phyloP scores from a whole-genome alignment of 306 rosid genomes.

The Prunus persica region Prunus_persica_NCBIv2 NC_034016.1:5347001-5347500 shows the following conservation, averaged over 20 bases:
- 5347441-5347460: slow-evolving; percentile 6
- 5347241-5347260: background rate
- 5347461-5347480: background rate
- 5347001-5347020: background rate
- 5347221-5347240: slow-evolving; percentile 13
- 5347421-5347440: slow-evolving; percentile 14
- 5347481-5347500: background rate
- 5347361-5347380: background rate
- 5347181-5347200: slow-evolving; percentile 91
- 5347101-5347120: background rate
- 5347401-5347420: slow-evolving; percentile 9
- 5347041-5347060: slow-evolving; percentile 15
- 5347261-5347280: background rate
- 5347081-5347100: background rate
- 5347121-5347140: no score
- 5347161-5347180: slow-evolving; percentile 60
- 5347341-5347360: background rate
- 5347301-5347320: background rate
- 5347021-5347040: background rate
- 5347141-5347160: background rate
- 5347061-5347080: slow-evolving; percentile 11
- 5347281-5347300: background rate
- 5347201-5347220: slow-evolving; percentile 88
- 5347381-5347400: background rate
- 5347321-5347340: background rate